Conservation (phyloP, 1,284 basidiomycete species). For the Kwoniella shivajii region DNA sequence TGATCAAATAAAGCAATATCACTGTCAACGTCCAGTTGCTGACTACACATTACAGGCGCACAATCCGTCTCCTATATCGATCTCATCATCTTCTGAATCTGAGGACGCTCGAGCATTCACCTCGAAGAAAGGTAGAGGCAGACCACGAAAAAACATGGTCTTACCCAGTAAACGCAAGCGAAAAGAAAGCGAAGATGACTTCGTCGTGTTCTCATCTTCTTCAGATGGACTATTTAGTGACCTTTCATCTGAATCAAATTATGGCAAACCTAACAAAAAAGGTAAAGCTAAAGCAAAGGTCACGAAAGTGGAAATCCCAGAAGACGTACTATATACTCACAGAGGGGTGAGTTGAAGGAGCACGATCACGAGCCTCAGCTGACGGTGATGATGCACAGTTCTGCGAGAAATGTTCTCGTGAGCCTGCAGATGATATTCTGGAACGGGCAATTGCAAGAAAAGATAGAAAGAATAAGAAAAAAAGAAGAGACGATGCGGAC, state of each 20-base stretch:
- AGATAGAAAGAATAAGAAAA: constrained; percentile 53
- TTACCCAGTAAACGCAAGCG: too few species aligned
- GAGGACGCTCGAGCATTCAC: too few species aligned
- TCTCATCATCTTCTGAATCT: too few species aligned
- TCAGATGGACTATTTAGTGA: too few species aligned
- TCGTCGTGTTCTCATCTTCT: too few species aligned
- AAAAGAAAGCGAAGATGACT: too few species aligned
- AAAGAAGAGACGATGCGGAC: constrained; percentile 57
- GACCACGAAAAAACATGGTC: too few species aligned
- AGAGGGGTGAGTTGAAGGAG: constrained; percentile 13
- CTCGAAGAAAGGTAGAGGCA: too few species aligned
- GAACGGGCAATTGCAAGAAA: constrained; percentile 24
- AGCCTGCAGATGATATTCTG: constrained; percentile 40
- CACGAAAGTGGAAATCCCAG: constrained; percentile 5
- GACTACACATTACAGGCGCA: too few species aligned
- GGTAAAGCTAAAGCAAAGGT: background rate
- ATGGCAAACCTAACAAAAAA: background rate
- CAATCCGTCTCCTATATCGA: background rate
- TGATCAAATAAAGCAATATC: too few species aligned
- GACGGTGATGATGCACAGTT: constrained; percentile 14
- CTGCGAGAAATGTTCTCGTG: constrained; percentile 44
- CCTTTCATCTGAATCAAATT: background rate
- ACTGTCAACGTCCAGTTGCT: too few species aligned
- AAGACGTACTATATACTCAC: constrained; percentile 19
- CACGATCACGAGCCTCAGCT: background rate